These are phyloP conservation scores for Hymenoscyphus occultus DNA, from an alignment of 2,329 filamentous ascomycete species.

Conservation along the genomic window DNA sequence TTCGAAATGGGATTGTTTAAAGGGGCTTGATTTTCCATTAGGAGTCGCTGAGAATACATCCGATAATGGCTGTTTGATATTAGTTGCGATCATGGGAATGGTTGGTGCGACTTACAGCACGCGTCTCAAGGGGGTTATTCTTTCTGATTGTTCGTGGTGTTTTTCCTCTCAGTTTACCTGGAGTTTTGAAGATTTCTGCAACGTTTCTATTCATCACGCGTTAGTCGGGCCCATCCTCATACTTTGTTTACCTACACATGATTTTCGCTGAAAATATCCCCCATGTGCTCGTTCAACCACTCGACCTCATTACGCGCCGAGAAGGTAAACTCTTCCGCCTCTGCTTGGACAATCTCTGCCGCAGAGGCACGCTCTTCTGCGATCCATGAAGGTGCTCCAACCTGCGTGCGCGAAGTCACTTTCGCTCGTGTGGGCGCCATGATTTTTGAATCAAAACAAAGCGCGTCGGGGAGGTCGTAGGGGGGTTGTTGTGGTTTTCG, in stretches of 20 bases:
- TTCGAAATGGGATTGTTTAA: slow-evolving; percentile 38
- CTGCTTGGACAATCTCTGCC: slow-evolving; percentile 70
- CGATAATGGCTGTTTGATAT: slow-evolving; percentile 51
- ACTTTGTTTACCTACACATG: slow-evolving; percentile 65
- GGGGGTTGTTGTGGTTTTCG: neutral
- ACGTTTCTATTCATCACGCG: slow-evolving; percentile 64
- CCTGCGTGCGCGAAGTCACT: slow-evolving; percentile 54
- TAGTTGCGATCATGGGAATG: slow-evolving; percentile 20
- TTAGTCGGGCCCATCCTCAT: slow-evolving; percentile 21
- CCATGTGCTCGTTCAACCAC: slow-evolving; percentile 99
- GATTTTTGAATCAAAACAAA: slow-evolving; percentile 32
- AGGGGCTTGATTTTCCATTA: slow-evolving; percentile 45
- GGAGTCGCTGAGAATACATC: slow-evolving; percentile 56
- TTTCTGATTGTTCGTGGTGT: slow-evolving; percentile 72
- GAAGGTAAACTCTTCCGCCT: slow-evolving; percentile 90
- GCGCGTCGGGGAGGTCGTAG: slow-evolving; percentile 28
- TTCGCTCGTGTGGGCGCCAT: slow-evolving; percentile 38
- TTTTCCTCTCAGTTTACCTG: slow-evolving; percentile 77
- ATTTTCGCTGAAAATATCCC: slow-evolving; percentile 82
- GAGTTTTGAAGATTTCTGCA: slow-evolving; percentile 93
- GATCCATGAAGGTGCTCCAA: slow-evolving; percentile 85
- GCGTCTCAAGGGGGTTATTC: slow-evolving; percentile 52
- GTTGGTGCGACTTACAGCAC: slow-evolving; percentile 54
- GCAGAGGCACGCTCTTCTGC: slow-evolving; percentile 78
- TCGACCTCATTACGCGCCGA: slow-evolving; percentile 91